Evolutionary conservation across 495 filamentous ascomycete species (phyloP), one percentile per base, ranked within the genome.

Genomic region (Xylaria scruposa): DNA sequence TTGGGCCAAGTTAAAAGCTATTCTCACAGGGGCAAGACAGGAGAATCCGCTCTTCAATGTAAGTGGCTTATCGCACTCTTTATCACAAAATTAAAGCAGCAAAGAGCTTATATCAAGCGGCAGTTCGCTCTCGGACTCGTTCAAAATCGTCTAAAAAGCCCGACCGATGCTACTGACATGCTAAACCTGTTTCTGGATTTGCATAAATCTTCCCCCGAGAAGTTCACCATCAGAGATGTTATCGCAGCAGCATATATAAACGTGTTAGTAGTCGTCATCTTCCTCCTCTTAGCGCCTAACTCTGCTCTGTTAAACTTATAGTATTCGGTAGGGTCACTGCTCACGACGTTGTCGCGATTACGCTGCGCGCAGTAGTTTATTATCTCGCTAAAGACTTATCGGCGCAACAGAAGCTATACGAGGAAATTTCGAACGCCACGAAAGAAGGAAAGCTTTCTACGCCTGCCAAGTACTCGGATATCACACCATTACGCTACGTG

Each of bases 191-290:
- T 60, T 8, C 5, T 60, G 19, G 56, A 40, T 5, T 21, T 60
- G 10, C 56, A 60, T 8, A 60, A 60, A 6, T 60, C 56, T 0
- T 13, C 9, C 5, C 31, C 56, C 3, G 33, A 60, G 29, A 60
- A 60, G 56, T 60, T 60, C 56, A 60, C 56, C 6, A 60, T 60
- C 31, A 1, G 56, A n/a, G 56, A 60, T n/a, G 56, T 60, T 12
- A 38, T 60, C 31, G 56, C 31, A 1, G 31, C 56, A n/a, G 56
- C 56, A 8, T 38, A 38, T 17, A 60, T 60, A 13, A 60, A 60
- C 56, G 56, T 60, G 33, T 60, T 1, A 38, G 56, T 36, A 0
- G 12, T 9, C 13, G 40, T 8, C 40, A 3, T 42, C 40, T 8
- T 42, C 6, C 6, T 8, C 1, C 40, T 13, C 40, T 2, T 15